These are phyloP conservation scores for Dittrichia graveolens DNA, from an alignment of 129 eudicot species.

Conservation along the genomic window DNA sequence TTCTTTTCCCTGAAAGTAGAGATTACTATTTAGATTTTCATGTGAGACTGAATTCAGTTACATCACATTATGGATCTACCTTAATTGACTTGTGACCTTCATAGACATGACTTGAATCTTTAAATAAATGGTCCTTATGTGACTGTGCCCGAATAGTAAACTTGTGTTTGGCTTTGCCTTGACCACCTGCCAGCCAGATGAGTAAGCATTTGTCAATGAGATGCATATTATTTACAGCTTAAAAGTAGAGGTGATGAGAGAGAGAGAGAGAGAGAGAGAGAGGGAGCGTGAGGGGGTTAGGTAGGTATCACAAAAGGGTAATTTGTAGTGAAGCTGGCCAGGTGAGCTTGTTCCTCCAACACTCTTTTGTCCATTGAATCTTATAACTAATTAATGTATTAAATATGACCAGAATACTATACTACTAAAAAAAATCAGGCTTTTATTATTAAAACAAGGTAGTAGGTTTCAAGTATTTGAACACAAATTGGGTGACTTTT, in stretches of 20 bases:
- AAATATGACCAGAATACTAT: too few species aligned
- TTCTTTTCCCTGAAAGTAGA: slow-evolving; percentile 41
- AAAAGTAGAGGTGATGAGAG: neutral
- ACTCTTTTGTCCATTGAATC: too few species aligned
- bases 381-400: too few species aligned
- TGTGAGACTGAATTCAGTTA: slow-evolving; percentile 24
- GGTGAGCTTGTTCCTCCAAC: too few species aligned
- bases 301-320: too few species aligned
- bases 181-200: slow-evolving; percentile 48
- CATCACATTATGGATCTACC: slow-evolving; percentile 33
- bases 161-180: slow-evolving; percentile 51
- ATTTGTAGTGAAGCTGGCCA: too few species aligned
- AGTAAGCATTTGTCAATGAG: slow-evolving; percentile 22
- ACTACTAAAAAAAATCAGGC: neutral
- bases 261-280: too few species aligned
- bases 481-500: too few species aligned
- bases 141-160: slow-evolving; percentile 41
- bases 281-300: too few species aligned
- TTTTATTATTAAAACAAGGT: neutral
- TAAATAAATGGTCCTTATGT: slow-evolving; percentile 24
- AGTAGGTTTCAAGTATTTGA: neutral
- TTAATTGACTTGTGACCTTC: slow-evolving; percentile 30
- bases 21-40: neutral
- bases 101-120: slow-evolving; percentile 25
- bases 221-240: slow-evolving; percentile 4